phyloP scores from a whole-genome alignment of 495 filamentous ascomycete genomes.

The Lasiosphaeria miniovina region DNA sequence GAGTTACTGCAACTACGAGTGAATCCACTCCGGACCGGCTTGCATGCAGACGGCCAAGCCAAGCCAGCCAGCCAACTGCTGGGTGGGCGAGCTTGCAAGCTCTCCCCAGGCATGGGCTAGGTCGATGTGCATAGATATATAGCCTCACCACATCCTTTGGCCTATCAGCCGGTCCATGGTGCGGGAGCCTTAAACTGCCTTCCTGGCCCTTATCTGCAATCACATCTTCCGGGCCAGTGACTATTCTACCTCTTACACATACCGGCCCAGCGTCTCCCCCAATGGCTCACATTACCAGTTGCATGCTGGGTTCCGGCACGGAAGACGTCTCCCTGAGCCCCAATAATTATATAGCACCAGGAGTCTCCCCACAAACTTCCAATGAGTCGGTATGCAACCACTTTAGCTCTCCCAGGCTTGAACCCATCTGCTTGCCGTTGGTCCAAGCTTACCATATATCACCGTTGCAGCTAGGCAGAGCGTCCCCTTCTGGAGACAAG shows the following conservation, averaged over 20 bases:
- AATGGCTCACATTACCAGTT: constrained; percentile 52
- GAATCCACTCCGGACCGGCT: constrained; percentile 13
- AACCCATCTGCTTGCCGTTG: constrained; percentile 15
- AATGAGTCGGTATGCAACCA: constrained; percentile 46
- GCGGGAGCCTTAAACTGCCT: constrained; percentile 21
- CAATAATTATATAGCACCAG: constrained; percentile 47
- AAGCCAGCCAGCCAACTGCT: background rate
- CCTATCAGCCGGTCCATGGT: constrained; percentile 26
- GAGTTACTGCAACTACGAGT: constrained; percentile 2
- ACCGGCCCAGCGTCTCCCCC: constrained; percentile 23
- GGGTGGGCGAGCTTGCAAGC: constrained; percentile 21
- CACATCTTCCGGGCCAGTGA: constrained; percentile 29
- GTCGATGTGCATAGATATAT: constrained; percentile 29
- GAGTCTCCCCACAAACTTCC: constrained; percentile 39
- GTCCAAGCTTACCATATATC: constrained; percentile 27
- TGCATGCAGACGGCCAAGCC: constrained; percentile 14
- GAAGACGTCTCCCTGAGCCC: constrained; percentile 36
- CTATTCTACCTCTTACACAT: constrained; percentile 32
- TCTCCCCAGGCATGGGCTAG: constrained; percentile 17
- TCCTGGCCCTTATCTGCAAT: constrained; percentile 27
- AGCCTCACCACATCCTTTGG: constrained; percentile 25
- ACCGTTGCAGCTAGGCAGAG: constrained; percentile 29
- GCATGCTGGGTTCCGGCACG: constrained; percentile 38
- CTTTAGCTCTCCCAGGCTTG: constrained; percentile 15
- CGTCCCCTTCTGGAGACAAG: constrained; percentile 39